These are phyloP conservation scores for Alternaria solani DNA, from an alignment of 2,329 filamentous ascomycete genomes.

Conservation along the genomic window DNA sequence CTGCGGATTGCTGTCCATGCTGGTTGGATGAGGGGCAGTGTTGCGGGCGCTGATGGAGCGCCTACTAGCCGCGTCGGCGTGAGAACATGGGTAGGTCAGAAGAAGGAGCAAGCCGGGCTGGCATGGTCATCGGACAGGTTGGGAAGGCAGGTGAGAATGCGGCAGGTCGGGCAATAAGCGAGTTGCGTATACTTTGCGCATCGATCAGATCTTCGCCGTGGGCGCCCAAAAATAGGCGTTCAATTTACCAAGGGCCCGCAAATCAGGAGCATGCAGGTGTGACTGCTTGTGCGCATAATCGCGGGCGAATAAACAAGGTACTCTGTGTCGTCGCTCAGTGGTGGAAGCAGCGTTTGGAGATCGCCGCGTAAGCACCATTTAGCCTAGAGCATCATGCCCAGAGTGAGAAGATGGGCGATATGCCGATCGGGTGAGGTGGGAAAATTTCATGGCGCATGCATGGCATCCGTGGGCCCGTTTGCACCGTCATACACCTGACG, in stretches of 20 bases:
- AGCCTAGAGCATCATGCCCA: constrained; percentile 23
- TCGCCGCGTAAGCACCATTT: constrained; percentile 26
- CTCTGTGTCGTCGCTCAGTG: constrained; percentile 20
- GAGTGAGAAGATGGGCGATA: constrained; percentile 21
- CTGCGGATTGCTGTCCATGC: constrained; percentile 16
- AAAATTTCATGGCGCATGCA: constrained; percentile 21
- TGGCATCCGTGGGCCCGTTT: constrained; percentile 17
- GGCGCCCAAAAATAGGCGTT: constrained; percentile 34
- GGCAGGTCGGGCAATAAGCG: constrained; percentile 28
- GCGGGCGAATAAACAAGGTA: constrained; percentile 23
- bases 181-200: constrained; percentile 21
- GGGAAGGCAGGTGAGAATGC: constrained; percentile 21
- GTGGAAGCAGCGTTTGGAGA: constrained; percentile 17
- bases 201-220: constrained; percentile 29
- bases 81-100: constrained; percentile 18
- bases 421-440: constrained; percentile 24
- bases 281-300: constrained; percentile 23
- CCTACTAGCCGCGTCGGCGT: constrained; percentile 17
- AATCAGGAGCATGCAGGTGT: constrained; percentile 27
- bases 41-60: constrained; percentile 24
- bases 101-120: constrained; percentile 13
- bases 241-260: constrained; percentile 21
- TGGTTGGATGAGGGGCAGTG: constrained; percentile 25
- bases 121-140: constrained; percentile 27
- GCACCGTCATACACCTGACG: constrained; percentile 28